Conservation (phyloP, 306 rosid species). For the Gynostemma pentaphyllum region DNA sequence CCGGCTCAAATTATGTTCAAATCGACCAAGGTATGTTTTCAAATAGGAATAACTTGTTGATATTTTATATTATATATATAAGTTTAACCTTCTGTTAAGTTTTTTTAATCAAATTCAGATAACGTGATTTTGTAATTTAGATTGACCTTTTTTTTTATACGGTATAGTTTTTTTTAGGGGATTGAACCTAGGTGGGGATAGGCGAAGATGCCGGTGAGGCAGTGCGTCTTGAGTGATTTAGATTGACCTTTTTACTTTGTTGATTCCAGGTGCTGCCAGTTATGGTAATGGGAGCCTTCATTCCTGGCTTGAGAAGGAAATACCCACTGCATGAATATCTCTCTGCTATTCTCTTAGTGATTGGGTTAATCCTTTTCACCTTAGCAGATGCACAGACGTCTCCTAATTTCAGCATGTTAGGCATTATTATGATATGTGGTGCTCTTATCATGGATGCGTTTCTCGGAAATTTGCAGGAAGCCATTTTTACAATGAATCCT, state of each 20-base stretch:
- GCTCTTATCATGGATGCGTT: conserved; percentile 58
- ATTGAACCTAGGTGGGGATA: too few relatives aligned
- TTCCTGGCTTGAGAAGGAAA: conserved; percentile 58
- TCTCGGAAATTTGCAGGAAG: conserved; percentile 57
- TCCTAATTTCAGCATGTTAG: conserved; percentile 39
- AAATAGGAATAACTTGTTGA: not conserved
- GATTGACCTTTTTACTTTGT: not conserved
- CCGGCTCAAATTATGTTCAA: conserved; percentile 70
- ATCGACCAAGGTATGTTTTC: conserved; percentile 36
- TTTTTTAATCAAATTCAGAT: not conserved
- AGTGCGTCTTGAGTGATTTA: too few relatives aligned
- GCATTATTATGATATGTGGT: conserved; percentile 45
- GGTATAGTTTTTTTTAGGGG: too few relatives aligned
- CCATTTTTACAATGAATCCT: conserved; percentile 45
- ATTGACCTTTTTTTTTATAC: too few relatives aligned
- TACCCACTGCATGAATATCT: conserved; percentile 43
- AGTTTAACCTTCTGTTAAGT: not conserved
- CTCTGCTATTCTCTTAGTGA: conserved; percentile 37
- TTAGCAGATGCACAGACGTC: conserved; percentile 57
- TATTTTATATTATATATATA: not conserved
- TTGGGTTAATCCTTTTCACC: conserved; percentile 56
- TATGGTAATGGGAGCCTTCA: conserved; percentile 53
- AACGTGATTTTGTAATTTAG: not conserved
- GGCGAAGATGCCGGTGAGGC: too few relatives aligned
- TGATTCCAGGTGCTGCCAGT: conserved; percentile 46